Conservation (phyloP, 169 alveolate species). For the Eimeria acervulina region DNA sequence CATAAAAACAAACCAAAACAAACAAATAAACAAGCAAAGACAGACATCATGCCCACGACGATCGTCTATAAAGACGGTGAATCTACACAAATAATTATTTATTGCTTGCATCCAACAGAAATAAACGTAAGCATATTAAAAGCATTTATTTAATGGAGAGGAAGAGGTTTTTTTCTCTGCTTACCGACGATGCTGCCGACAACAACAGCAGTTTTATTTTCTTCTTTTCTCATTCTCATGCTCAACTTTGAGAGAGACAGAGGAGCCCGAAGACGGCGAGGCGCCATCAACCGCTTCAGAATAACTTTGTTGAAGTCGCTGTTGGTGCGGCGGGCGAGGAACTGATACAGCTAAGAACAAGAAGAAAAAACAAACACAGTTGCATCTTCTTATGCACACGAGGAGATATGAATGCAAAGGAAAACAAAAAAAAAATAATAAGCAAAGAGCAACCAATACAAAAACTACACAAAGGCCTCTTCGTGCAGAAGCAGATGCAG, state of each 20-base stretch:
- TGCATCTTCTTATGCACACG: background rate
- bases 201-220: slow-evolving; percentile 96
- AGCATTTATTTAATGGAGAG: too few species aligned
- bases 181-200: slow-evolving; percentile 98
- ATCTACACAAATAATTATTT: too few species aligned
- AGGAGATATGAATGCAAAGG: background rate
- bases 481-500: too few species aligned
- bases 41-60: too few species aligned
- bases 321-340: slow-evolving; percentile 97
- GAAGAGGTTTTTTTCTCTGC: too few species aligned
- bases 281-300: slow-evolving; percentile 95
- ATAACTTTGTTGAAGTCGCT: slow-evolving; percentile 96
- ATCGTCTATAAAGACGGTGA: too few species aligned
- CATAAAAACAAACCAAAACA: too few species aligned
- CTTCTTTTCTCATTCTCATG: slow-evolving; percentile 93
- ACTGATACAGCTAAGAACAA: slow-evolving; percentile 87
- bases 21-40: too few species aligned
- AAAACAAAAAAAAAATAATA: too few species aligned
- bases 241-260: slow-evolving; percentile 96
- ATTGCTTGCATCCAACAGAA: too few species aligned
- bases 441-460: too few species aligned
- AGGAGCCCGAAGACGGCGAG: slow-evolving; percentile 96
- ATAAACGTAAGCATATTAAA: background rate
- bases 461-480: too few species aligned
- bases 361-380: background rate